A percentile compares a stretch with the other conserved stretches of the same genome.
Conservation (phyloP, 116 monocot species). For the Dioscorea cayenensis region DNA sequence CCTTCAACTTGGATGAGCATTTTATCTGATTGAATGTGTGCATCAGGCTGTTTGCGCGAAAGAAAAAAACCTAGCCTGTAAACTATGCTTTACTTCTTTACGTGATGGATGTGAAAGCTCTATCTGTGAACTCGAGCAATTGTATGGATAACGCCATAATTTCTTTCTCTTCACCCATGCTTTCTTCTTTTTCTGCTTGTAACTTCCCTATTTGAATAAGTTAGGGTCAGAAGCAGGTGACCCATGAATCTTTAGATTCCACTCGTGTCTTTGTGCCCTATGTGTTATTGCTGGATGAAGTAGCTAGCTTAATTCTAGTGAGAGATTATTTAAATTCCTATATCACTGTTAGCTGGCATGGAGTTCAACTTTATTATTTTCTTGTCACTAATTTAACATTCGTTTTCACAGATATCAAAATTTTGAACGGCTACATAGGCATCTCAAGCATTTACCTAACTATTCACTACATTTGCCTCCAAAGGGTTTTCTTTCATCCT, state of each 20-base stretch:
- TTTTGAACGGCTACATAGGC: slow-evolving; percentile 91
- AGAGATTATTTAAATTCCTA: background rate
- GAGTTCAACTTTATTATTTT: background rate
- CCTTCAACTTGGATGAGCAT: too few species aligned
- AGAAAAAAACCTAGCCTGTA: too few species aligned
- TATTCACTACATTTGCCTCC: slow-evolving; percentile 90
- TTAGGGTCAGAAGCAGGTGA: background rate
- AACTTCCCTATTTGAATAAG: background rate
- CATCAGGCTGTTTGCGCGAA: too few species aligned
- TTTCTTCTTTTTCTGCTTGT: background rate
- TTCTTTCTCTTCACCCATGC: too few species aligned
- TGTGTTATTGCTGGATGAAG: too few species aligned
- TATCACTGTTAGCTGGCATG: background rate
- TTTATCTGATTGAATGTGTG: too few species aligned
- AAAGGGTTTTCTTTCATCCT: slow-evolving; percentile 92
- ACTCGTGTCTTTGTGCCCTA: too few species aligned
- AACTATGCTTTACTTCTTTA: too few species aligned
- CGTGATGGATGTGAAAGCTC: too few species aligned
- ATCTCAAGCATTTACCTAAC: slow-evolving; percentile 93
- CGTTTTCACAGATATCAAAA: slow-evolving; percentile 66
- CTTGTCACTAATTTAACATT: background rate
- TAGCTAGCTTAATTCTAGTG: background rate
- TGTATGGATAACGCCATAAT: too few species aligned
- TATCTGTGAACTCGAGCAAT: too few species aligned
- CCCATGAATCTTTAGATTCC: background rate